Evolutionary conservation across 768 basidiomycete genomes (phyloP), one percentile per base, ranked within the genome.

Genomic region (Boletus barrowsii): DNA sequence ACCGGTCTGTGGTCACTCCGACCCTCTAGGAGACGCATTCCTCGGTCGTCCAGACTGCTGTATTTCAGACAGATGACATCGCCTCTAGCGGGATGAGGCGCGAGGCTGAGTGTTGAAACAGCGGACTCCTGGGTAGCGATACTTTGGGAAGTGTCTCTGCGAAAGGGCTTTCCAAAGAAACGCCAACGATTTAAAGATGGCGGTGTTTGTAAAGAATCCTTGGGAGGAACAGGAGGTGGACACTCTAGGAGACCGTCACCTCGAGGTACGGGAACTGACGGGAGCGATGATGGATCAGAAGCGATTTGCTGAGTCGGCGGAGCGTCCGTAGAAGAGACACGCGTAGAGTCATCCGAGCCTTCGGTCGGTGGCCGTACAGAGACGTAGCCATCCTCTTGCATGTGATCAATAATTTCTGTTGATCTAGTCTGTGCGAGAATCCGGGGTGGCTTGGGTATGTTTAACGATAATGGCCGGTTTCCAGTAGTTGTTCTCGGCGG

Each of bases 1-100:
- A 93, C 90, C 0, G 91, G 91, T 36, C 91, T 73, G 65, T 94
- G 91, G 68, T 94, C 91, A 59, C 87, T 88, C 41, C 86, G 79
- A 15, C 88, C 91, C 67, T 88, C 86, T 51, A 95, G 68, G 53
- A 79, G 76, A 39, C 83, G 77, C 87, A 95, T 93, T 8, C 75
- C 82, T 30, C 77, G 75, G 65, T 95, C 90, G 57, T 88, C 83
- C 18, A 93, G 76, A 14, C 87, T 89, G 57, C 80, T 72, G 64
- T 95, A 95, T 41, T 73, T 72, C 4, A 93, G 66, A 62, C 89
- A 90, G 8, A 84, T 70, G 3, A 95, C 76, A 43, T 93, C 89
- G 3, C 92, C 92, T 58, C 75, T 82, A 35, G 73, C 64, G 41
- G 76, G 80, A 3, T 63, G 63, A 15, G 73, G 59, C 10, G 59